Conservation (phyloP, 2,329 filamentous ascomycete species). For the Xylaria sp. region DNA sequence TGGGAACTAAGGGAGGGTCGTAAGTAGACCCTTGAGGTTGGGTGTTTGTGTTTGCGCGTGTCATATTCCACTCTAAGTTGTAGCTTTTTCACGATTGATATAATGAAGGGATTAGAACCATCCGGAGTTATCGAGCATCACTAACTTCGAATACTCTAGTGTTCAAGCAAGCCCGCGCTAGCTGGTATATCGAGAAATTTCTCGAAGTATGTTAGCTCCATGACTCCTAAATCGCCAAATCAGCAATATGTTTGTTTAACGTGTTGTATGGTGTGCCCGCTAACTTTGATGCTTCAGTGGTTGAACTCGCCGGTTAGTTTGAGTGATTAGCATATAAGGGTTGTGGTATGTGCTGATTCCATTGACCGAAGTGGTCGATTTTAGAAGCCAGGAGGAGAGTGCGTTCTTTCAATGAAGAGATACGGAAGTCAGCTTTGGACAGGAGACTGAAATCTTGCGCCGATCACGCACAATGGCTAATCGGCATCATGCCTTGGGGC, state of each 20-base stretch:
- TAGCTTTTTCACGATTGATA: not conserved
- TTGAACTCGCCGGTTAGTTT: not conserved
- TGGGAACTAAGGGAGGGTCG: not conserved
- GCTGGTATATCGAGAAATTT: conserved; percentile 1
- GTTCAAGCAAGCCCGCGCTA: not conserved
- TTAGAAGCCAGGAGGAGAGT: not conserved
- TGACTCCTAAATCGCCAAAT: not conserved
- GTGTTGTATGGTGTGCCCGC: not conserved
- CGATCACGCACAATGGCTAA: not conserved
- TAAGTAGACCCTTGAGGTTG: not conserved
- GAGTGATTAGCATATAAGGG: not conserved
- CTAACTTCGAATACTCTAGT: not conserved
- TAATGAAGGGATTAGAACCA: not conserved
- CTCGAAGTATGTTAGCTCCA: not conserved
- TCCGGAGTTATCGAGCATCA: not conserved
- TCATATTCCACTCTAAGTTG: not conserved
- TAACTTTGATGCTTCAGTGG: conserved; percentile 8
- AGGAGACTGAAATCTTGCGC: not conserved
- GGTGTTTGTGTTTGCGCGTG: no score
- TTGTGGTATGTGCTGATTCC: not conserved
- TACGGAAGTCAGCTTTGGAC: fast-evolving
- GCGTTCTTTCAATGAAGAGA: not conserved
- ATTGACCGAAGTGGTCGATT: not conserved
- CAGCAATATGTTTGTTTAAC: not conserved
- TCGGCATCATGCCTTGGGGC: not conserved